Conservation (phyloP, 257 asterid species). For the Jaltomata sinuosa region DNA sequence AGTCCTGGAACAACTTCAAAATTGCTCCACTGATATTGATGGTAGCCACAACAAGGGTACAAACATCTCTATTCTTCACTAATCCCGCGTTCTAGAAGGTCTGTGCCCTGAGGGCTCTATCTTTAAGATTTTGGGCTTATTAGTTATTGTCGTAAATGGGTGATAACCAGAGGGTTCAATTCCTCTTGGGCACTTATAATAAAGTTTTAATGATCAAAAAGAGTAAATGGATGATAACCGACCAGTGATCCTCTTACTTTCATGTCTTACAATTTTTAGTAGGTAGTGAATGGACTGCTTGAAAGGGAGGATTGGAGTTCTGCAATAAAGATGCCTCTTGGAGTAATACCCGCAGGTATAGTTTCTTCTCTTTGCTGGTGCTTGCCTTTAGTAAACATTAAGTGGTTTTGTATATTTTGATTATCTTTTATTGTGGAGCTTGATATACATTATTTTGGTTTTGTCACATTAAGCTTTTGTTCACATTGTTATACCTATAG, state of each 20-base stretch:
- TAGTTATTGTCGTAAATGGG: not conserved
- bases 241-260: conserved; percentile 17
- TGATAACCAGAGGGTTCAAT: not conserved
- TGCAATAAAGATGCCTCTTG: conserved; percentile 78
- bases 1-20: not conserved
- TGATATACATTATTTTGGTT: not conserved
- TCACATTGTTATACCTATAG: not conserved
- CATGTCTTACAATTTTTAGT: conserved; percentile 33
- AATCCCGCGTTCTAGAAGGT: not conserved
- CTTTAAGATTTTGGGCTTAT: not conserved
- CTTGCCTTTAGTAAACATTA: not conserved
- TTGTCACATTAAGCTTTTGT: not conserved
- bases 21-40: not conserved
- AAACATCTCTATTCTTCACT: not conserved
- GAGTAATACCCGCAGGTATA: conserved; percentile 90
- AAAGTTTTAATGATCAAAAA: not conserved
- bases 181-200: not conserved
- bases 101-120: not conserved
- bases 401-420: not conserved
- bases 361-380: not conserved
- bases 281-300: conserved; percentile 95
- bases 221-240: not conserved
- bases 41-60: not conserved
- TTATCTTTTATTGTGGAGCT: not conserved
- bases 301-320: conserved; percentile 76